These are phyloP conservation scores for Schizothecium vesticola DNA, from an alignment of 495 filamentous ascomycete genomes.

Conservation along the genomic window DNA sequence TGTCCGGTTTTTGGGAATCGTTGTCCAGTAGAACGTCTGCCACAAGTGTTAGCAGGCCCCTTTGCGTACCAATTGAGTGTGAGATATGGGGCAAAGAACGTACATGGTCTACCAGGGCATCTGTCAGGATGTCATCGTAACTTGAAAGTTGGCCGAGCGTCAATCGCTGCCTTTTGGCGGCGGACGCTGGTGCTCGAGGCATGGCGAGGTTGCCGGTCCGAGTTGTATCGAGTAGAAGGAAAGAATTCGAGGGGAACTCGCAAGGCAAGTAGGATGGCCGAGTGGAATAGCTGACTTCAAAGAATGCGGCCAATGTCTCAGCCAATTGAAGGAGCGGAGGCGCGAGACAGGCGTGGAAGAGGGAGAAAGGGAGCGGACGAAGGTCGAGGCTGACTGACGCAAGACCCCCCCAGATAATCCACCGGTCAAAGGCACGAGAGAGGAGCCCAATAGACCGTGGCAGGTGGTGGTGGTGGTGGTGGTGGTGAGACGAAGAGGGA, in stretches of 20 bases:
- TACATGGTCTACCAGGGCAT: conserved; percentile 93
- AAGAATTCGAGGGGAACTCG: not conserved
- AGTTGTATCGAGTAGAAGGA: not conserved
- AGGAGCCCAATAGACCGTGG: not conserved
- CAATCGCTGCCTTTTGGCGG: conserved; percentile 60
- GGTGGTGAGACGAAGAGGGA: not conserved
- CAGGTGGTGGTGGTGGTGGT: not conserved
- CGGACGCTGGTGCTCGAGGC: conserved; percentile 14
- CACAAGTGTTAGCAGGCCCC: not conserved
- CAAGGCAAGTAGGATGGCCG: not conserved
- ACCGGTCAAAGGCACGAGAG: not conserved
- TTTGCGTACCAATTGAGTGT: not conserved
- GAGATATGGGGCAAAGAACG: conserved; percentile 26
- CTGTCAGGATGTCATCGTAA: conserved; percentile 95
- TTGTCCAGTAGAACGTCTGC: conserved; percentile 92
- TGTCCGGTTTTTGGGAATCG: conserved; percentile 86
- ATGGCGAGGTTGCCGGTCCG: conserved; percentile 6
- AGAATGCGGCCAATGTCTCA: not conserved
- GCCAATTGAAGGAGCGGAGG: not conserved
- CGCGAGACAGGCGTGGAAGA: not conserved
- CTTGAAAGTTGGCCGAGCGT: conserved; percentile 80
- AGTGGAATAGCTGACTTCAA: not conserved
- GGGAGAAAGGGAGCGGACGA: conserved; percentile 3
- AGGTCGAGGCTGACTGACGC: conserved; percentile 9
- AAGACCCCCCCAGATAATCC: conserved; percentile 5